Conservation (phyloP, 208 protist species). For the Acanthamoeba triangularis region DNA sequence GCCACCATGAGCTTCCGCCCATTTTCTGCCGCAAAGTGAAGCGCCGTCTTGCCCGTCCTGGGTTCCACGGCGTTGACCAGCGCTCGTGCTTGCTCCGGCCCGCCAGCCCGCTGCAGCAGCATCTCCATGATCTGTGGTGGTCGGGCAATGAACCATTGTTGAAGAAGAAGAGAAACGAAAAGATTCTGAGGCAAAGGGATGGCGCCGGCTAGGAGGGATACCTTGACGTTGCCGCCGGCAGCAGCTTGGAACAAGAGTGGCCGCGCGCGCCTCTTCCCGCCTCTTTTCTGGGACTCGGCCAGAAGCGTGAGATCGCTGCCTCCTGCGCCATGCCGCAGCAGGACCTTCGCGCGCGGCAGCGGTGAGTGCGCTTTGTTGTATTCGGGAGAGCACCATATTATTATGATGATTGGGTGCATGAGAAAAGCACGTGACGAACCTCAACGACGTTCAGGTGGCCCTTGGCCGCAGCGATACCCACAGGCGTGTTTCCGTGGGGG, state of each 20-base stretch:
- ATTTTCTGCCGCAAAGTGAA: neutral
- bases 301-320: neutral
- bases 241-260: slow-evolving; percentile 1
- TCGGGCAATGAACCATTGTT: neutral
- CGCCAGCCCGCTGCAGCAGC: neutral
- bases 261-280: neutral
- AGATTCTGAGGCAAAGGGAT: too few relatives aligned
- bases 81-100: neutral
- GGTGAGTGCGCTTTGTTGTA: too few relatives aligned
- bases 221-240: slow-evolving; percentile 5
- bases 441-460: neutral
- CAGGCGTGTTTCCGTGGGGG: neutral
- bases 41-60: neutral
- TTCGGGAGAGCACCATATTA: too few relatives aligned
- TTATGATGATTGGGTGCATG: too few relatives aligned
- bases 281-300: neutral
- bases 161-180: too few relatives aligned
- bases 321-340: neutral
- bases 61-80: neutral
- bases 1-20: neutral
- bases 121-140: neutral
- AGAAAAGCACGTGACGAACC: neutral
- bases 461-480: neutral
- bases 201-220: neutral
- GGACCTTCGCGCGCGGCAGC: neutral